These are phyloP conservation scores for Tephrocybe sp. DNA, from an alignment of 768 basidiomycete species.

Conservation along the genomic window DNA sequence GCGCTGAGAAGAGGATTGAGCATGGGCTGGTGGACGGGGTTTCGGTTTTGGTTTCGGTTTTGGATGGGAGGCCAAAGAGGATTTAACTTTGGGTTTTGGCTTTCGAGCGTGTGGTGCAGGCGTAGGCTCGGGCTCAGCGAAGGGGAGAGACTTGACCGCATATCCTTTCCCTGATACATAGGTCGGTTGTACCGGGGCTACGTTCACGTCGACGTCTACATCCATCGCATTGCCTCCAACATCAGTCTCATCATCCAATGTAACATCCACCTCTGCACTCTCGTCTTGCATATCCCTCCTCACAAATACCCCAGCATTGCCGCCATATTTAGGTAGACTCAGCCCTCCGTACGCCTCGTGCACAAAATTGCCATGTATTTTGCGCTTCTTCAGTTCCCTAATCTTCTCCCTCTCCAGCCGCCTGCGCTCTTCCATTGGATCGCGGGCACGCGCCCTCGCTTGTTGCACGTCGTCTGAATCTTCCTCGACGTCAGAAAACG, in stretches of 20 bases:
- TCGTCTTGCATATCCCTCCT: slow-evolving; percentile 59
- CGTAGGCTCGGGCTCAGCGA: too few species aligned
- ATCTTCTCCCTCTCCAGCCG: slow-evolving; percentile 51
- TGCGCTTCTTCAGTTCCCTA: slow-evolving; percentile 53
- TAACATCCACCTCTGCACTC: slow-evolving; percentile 58
- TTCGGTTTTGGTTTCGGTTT: too few species aligned
- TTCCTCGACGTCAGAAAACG: slow-evolving; percentile 33
- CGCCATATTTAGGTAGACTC: slow-evolving; percentile 22
- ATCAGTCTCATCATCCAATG: slow-evolving; percentile 24
- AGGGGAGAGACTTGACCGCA: too few species aligned
- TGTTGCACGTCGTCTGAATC: slow-evolving; percentile 30
- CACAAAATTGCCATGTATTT: slow-evolving; percentile 23
- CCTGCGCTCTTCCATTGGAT: slow-evolving; percentile 38
- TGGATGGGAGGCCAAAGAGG: too few species aligned
- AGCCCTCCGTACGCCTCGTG: slow-evolving; percentile 25
- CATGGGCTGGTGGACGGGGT: too few species aligned
- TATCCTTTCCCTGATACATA: too few species aligned
- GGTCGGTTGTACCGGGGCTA: too few species aligned
- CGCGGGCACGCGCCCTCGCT: slow-evolving; percentile 7
- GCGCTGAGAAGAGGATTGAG: too few species aligned
- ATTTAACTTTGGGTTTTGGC: too few species aligned
- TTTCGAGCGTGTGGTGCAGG: too few species aligned
- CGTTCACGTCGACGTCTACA: too few species aligned
- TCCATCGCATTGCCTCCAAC: too few species aligned
- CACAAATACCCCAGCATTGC: slow-evolving; percentile 43